These are phyloP conservation scores for Volvox reticuliferus DNA, from an alignment of 139 green algal species.

Conservation along the genomic window DNA sequence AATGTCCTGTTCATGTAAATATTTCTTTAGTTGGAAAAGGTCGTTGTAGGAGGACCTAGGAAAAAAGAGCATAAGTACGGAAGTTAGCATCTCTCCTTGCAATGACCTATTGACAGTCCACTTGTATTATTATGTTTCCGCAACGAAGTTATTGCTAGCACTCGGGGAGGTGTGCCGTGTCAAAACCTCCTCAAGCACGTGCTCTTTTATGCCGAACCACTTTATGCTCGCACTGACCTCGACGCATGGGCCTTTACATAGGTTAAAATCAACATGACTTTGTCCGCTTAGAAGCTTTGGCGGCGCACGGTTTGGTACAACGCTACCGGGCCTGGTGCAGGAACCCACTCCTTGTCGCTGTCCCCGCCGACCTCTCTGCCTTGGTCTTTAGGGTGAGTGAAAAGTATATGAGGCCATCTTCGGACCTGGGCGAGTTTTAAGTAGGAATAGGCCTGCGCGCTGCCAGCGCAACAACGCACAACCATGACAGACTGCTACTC, in stretches of 20 bases:
- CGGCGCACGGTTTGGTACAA: not conserved
- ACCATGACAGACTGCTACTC: not conserved
- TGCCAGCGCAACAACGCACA: constrained; percentile 31
- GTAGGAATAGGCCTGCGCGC: not conserved
- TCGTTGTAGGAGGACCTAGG: too few species aligned
- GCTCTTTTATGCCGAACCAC: not conserved
- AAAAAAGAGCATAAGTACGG: too few species aligned
- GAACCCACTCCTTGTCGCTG: not conserved
- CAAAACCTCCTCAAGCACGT: not conserved
- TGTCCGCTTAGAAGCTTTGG: not conserved
- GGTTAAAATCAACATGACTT: not conserved
- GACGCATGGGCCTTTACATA: not conserved
- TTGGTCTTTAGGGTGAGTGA: not conserved
- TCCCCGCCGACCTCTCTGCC: not conserved
- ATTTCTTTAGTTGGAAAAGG: too few species aligned
- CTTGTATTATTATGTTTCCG: too few species aligned
- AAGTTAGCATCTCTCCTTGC: too few species aligned
- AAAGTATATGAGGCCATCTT: not conserved
- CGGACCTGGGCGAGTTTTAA: not conserved
- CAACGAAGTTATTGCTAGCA: too few species aligned
- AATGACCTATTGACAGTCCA: too few species aligned
- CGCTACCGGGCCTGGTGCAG: not conserved
- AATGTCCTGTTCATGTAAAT: too few species aligned
- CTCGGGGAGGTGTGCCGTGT: not conserved
- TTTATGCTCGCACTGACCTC: not conserved